Evolutionary conservation across 768 basidiomycete genomes (phyloP), one percentile per base, ranked within the genome.

Genomic region (Multifurca ochricompacta): DNA sequence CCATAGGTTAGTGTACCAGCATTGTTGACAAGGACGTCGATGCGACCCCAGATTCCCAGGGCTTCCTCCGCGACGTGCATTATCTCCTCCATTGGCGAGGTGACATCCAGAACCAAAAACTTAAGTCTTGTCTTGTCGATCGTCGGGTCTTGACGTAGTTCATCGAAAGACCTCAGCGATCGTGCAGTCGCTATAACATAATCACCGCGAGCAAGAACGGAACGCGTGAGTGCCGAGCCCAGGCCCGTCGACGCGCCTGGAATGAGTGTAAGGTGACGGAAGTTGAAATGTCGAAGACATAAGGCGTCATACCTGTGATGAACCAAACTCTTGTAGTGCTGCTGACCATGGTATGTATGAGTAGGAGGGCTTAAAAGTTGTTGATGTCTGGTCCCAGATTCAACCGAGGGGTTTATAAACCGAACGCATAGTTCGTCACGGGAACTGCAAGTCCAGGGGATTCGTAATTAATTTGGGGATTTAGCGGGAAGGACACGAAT

Each of bases 241-340:
- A 55, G 41, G 9, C 54, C 54, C 10, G 47, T 19, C 8, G 54
- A 55, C 13, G 54, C 54, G 7, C 54, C 54, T 55, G 27, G 9
- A 19, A 19, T 2, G 13, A 13, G n/a, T 3, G n/a, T 28, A 45
- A n/a, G n/a, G 16, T 2, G 43, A 45, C 25, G 27, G 40, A 10
- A n/a, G 27, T 45, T n/a, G 27, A 14, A 13, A 34, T 16, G 25
- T 13, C 4, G 18, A 27, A 9, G 16, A 19, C 10, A n/a, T 19
- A 10, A 19, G 23, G 27, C 16, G 23, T n/a, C 54, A 23, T 23
- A 55, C 54, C 54, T n/a, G 54, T 55, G 41, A 55, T 44, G 10
- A 55, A 40, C 54, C 54, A 55, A 18, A 55, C 48, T 35, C 41
- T 48, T 34, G 30, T 8, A 14, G 25, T 41, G 35, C 14, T 6